Evolutionary conservation across 129 eudicot species (phyloP), one percentile per base, ranked within the genome.

Genomic region (Tagetes patula): DNA sequence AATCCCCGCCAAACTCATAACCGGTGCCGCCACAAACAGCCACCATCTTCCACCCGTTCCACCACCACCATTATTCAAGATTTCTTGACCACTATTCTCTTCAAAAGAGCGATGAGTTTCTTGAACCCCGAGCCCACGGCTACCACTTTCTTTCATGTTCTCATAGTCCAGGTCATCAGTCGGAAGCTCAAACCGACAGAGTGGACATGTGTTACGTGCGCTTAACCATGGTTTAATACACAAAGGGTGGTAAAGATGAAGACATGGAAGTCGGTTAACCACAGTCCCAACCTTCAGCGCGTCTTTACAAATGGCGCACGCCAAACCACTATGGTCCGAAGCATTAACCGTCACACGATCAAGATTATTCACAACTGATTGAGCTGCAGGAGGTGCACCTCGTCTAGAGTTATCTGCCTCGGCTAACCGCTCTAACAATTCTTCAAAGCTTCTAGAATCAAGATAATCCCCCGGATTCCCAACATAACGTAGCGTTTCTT

Each of bases 241-340:
- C 30, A 77, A 52, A 37, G 88, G 85, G 75, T 92, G 98, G 80
- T 87, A 92, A 14, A 92, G 77, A 75, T 92, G 98, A 49, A 62
- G 53, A 61, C 98, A 92, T 13, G 98, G 98, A 20, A 92, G 91
- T 74, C 73, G 89, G 74, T 84, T 92, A 30, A 82, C 96, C 50
- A 83, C 76, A 41, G 70, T 82, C 4, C 98, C 98, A 58, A 74
- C 79, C 37, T 64, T 40, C n/a, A 89, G 49, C 9, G 80, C 62
- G 37, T 92, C 98, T 77, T 92, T 92, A 85, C 98, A 92, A 72
- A 92, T 77, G 68, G 98, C 98, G 79, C 98, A 92, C 8, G 70
- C 79, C 58, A 81, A 70, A 39, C 77, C 83, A 6, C 82, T 79
- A 50, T 77, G 77, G 56, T 82, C 87, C 13, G 78, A 84, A 33